A percentile compares a stretch with the other conserved stretches of the same genome.
phyloP scores from a whole-genome alignment of 306 rosid species.

The barrel medic (Medicago truncatula) region MtrunA17r5.0-ANR NC_053049.1:28560501-28561000 shows the following conservation, averaged over 20 bases:
- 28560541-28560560: not conserved
- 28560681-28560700: not conserved
- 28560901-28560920: conserved; percentile 37
- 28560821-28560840: no score
- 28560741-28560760: no score
- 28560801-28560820: not conserved
- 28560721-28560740: not conserved
- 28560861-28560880: conserved; percentile 24
- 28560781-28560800: not conserved
- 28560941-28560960: conserved; percentile 97
- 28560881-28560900: not conserved
- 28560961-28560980: conserved; percentile 84
- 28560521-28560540: not conserved
- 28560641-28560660: not conserved
- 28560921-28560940: conserved; percentile 72
- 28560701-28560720: not conserved
- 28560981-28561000: conserved; percentile 49
- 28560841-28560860: conserved; percentile 12
- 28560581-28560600: not conserved
- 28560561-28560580: not conserved
- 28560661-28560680: not conserved
- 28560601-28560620: not conserved
- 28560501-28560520: not conserved
- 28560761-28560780: no score
- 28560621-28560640: not conserved